These are phyloP conservation scores for Torrubiellomyces zombiae DNA, from an alignment of 2,329 filamentous ascomycete species.

Conservation along the genomic window DNA sequence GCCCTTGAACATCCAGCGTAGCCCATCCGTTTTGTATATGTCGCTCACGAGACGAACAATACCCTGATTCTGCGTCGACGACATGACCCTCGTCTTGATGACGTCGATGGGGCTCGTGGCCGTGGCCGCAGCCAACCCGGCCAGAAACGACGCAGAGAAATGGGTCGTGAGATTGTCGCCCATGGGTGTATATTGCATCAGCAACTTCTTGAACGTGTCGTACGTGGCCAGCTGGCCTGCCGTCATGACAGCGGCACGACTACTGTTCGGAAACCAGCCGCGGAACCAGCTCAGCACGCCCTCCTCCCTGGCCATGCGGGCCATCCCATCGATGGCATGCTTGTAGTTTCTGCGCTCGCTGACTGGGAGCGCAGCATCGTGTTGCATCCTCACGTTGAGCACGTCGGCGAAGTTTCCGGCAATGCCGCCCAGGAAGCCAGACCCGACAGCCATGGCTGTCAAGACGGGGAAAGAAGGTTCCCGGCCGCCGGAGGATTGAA, in stretches of 20 bases:
- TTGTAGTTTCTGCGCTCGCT: constrained; percentile 72
- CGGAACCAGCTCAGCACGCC: constrained; percentile 63
- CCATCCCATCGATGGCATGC: constrained; percentile 71
- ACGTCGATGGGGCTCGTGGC: constrained; percentile 77
- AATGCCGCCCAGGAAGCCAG: constrained; percentile 77
- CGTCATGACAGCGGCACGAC: constrained; percentile 75
- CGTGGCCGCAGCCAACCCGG: constrained; percentile 70
- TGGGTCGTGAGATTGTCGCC: constrained; percentile 60
- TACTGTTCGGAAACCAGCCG: constrained; percentile 69
- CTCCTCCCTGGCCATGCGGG: constrained; percentile 77
- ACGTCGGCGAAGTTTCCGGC: constrained; percentile 92
- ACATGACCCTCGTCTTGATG: constrained; percentile 81
- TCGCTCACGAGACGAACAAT: constrained; percentile 45
- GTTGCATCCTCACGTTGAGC: constrained; percentile 96
- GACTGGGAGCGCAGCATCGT: constrained; percentile 61
- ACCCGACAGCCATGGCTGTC: constrained; percentile 63
- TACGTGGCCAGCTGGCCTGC: constrained; percentile 71
- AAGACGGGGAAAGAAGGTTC: constrained; percentile 59
- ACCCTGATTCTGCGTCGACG: constrained; percentile 32
- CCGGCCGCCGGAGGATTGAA: constrained; percentile 28
- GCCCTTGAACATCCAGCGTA: constrained; percentile 75
- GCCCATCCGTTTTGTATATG: constrained; percentile 53
- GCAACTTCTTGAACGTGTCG: constrained; percentile 59
- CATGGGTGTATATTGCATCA: constrained; percentile 50
- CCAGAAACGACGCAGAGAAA: constrained; percentile 60